phyloP scores from a whole-genome alignment of 371 early-diverging fungal species.

The Funneliformis caledonium region DNA sequence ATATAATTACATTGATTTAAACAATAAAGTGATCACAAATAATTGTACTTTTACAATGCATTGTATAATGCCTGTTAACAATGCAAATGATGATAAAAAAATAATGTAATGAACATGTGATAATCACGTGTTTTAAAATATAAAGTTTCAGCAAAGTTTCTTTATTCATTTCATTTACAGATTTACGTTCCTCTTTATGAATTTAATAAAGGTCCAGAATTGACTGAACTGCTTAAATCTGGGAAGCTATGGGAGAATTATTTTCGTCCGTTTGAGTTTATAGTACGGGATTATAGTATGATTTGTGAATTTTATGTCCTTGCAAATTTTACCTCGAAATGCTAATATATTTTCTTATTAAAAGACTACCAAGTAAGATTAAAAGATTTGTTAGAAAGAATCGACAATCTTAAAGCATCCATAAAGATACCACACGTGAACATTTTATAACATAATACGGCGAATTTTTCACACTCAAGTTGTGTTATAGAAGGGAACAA shows the following conservation, averaged over 20 bases:
- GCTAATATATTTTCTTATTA: conserved; percentile 10
- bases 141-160: no score
- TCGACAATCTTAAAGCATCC: conserved; percentile 10
- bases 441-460: conserved; percentile 15
- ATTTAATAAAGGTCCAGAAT: neutral
- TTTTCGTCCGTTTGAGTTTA: conserved; percentile 18
- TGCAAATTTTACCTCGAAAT: neutral
- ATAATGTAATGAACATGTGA: no score
- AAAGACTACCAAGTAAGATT: conserved; percentile 28
- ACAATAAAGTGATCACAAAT: neutral
- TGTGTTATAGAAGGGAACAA: conserved; percentile 31
- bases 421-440: neutral
- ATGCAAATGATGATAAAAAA: neutral
- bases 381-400: neutral
- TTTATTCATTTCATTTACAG: conserved; percentile 5
- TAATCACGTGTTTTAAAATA: no score
- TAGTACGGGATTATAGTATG: conserved; percentile 27
- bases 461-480: conserved; percentile 28
- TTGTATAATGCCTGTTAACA: neutral
- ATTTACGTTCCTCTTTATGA: conserved; percentile 14
- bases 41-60: neutral
- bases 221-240: no score
- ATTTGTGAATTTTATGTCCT: neutral
- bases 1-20: neutral
- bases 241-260: neutral